A percentile compares a stretch with the other conserved stretches of the same genome.
Evolutionary conservation across 1,284 basidiomycete genomes (phyloP).

Genomic region (Microstroma glucosiphilum): DNA sequence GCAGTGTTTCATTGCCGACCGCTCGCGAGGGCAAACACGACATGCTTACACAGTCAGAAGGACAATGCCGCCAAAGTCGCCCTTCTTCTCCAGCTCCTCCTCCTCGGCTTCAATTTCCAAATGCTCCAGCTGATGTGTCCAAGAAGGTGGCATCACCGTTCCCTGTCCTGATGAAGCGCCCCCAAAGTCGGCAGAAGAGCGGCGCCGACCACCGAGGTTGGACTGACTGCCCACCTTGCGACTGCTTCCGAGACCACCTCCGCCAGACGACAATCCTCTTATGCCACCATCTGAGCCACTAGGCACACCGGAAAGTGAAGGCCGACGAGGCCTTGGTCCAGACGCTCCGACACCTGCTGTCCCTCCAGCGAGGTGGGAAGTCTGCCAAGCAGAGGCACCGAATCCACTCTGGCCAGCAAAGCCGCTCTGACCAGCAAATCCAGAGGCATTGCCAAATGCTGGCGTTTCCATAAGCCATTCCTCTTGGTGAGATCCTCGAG

Average conservation of each 20-base stretch:
- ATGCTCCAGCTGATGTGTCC: not conserved
- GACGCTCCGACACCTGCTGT: not conserved
- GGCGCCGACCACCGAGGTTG: not conserved
- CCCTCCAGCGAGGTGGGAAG: not conserved
- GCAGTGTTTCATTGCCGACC: no score
- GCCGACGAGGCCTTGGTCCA: not conserved
- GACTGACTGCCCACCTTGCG: not conserved
- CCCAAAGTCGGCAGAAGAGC: not conserved
- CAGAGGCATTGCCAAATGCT: slow-evolving; percentile 1
- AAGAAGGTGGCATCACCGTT: not conserved
- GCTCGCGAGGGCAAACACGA: no score
- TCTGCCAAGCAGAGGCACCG: not conserved
- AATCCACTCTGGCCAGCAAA: not conserved
- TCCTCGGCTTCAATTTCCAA: not conserved
- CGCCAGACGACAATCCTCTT: not conserved
- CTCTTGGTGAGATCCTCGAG: not conserved
- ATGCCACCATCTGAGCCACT: no score
- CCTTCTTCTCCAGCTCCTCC: slow-evolving; percentile 6
- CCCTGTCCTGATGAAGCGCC: not conserved
- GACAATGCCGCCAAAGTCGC: slow-evolving; percentile 1
- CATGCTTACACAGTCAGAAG: not conserved
- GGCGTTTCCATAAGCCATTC: slow-evolving; percentile 3
- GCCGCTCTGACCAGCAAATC: not conserved
- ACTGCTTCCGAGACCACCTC: not conserved
- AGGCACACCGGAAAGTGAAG: not conserved